Evolutionary conservation across 305 asterid genomes (phyloP).

Genomic region (Fraxinus angustifolia): DNA sequence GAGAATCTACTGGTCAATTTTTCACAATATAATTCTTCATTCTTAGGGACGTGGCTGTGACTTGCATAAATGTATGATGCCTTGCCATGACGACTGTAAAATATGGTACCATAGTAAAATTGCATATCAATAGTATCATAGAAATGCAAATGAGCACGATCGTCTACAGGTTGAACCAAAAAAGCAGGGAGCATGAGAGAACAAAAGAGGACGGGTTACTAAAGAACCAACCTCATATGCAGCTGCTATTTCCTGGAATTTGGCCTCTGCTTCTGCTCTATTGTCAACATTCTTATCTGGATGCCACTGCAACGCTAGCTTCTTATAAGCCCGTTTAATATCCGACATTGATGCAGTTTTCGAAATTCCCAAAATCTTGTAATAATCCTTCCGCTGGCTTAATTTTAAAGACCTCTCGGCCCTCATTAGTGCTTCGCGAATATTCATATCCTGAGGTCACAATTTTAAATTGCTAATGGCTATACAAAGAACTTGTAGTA

Average conservation of each 20-base stretch:
- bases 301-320: slow-evolving; percentile 90
- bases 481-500: background rate
- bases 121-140: background rate
- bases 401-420: slow-evolving; percentile 77
- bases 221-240: slow-evolving; percentile 76
- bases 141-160: background rate
- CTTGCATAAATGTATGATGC: background rate
- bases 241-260: slow-evolving; percentile 92
- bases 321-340: slow-evolving; percentile 91
- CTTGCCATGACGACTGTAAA: background rate
- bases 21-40: background rate
- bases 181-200: background rate
- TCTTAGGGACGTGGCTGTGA: background rate
- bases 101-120: background rate
- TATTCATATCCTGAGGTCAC: slow-evolving; percentile 57
- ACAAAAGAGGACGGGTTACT: background rate
- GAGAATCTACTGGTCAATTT: background rate
- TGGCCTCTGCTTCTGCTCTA: slow-evolving; percentile 88
- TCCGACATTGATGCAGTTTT: slow-evolving; percentile 69
- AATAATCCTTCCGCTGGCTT: slow-evolving; percentile 93
- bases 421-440: slow-evolving; percentile 63
- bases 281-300: slow-evolving; percentile 71
- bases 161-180: background rate
- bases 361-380: slow-evolving; percentile 80
- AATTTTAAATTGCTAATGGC: background rate